Evolutionary conservation across 331 rosid species (phyloP).

Genomic region (Quercus lobata): DNA sequence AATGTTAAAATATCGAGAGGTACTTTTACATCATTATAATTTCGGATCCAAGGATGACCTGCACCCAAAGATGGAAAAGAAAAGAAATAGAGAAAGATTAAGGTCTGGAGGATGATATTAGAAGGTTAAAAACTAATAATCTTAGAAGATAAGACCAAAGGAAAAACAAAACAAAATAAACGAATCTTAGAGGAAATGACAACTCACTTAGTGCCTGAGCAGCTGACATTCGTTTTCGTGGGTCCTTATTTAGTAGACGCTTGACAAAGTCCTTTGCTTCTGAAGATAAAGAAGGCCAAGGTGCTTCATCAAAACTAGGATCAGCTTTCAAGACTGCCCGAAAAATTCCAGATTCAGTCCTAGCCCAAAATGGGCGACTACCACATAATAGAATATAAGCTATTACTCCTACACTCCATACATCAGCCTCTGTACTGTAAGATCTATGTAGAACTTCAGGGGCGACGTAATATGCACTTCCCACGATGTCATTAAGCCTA

Average conservation of each 20-base stretch:
- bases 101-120: conserved; percentile 9
- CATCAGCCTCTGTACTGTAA: conserved; percentile 93
- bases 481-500: conserved; percentile 96
- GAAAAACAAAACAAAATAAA: no score
- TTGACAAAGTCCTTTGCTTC: conserved; percentile 96
- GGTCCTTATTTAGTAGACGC: conserved; percentile 86
- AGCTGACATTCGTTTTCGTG: conserved; percentile 93
- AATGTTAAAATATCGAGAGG: conserved; percentile 85
- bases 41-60: conserved; percentile 98
- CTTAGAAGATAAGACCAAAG: background rate
- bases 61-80: conserved; percentile 9
- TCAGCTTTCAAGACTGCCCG: conserved; percentile 93
- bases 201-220: conserved; percentile 92
- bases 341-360: conserved; percentile 94
- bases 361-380: conserved; percentile 99
- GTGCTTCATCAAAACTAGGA: conserved; percentile 90
- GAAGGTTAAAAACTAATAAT: conserved; percentile 4
- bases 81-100: conserved; percentile 16
- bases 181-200: background rate
- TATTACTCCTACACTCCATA: conserved; percentile 96
- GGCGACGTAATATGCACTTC: conserved; percentile 99
- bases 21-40: conserved; percentile 59
- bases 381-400: conserved; percentile 98
- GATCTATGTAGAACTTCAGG: conserved; percentile 97
- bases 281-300: conserved; percentile 86